Conservation (phyloP, 768 basidiomycete genomes). For the Boletus huronensis region DNA sequence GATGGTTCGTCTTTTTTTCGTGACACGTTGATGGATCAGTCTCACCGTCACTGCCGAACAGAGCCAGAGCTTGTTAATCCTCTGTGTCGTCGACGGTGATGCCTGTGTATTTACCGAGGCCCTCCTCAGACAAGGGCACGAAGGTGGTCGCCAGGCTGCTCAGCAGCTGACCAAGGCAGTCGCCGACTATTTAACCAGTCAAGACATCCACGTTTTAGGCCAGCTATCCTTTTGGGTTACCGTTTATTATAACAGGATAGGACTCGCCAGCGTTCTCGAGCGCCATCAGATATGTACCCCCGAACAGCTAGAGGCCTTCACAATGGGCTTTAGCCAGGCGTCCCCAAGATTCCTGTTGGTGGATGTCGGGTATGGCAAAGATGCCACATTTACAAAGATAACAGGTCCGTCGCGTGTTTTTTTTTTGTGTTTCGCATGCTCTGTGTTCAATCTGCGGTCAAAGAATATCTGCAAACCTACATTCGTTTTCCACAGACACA, state of each 20-base stretch:
- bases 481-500: conserved; percentile 71
- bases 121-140: conserved; percentile 58
- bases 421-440: not conserved
- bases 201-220: conserved; percentile 58
- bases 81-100: conserved; percentile 74
- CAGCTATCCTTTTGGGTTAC: conserved; percentile 75
- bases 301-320: conserved; percentile 69
- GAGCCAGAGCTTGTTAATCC: conserved; percentile 65
- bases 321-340: conserved; percentile 67
- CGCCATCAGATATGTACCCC: conserved; percentile 53
- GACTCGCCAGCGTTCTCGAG: conserved; percentile 49
- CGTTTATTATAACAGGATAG: conserved; percentile 63
- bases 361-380: conserved; percentile 64
- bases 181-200: conserved; percentile 61
- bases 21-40: not conserved
- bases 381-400: conserved; percentile 63
- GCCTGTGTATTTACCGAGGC: conserved; percentile 60
- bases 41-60: conserved; percentile 26
- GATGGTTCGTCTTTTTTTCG: conserved; percentile 29
- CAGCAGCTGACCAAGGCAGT: conserved; percentile 66
- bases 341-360: conserved; percentile 68
- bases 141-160: conserved; percentile 59
- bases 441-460: conserved; percentile 1
- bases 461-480: conserved; percentile 71
- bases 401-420: conserved; percentile 44